Conservation (phyloP, 352 stramenopile genomes). For the Blastocystis sp. region DNA sequence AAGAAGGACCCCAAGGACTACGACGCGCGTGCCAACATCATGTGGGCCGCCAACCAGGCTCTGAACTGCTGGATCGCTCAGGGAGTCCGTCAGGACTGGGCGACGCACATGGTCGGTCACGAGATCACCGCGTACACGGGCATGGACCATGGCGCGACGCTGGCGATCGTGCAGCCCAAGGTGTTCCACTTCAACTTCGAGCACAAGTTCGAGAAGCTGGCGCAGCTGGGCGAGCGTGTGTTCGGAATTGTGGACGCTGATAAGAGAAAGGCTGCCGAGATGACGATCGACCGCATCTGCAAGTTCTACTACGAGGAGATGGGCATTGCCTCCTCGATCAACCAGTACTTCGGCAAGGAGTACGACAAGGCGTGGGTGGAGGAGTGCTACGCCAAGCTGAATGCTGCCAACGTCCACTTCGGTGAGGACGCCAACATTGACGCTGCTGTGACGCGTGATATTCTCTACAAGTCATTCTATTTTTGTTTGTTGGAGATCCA, state of each 20-base stretch:
- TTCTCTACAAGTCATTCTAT: conserved; percentile 36
- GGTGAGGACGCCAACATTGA: conserved; percentile 52
- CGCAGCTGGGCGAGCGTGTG: conserved; percentile 52
- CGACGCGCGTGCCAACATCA: conserved; percentile 52
- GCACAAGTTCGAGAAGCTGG: conserved; percentile 45
- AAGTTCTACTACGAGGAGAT: conserved; percentile 57
- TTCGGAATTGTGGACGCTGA: conserved; percentile 52
- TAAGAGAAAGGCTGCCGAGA: conserved; percentile 4
- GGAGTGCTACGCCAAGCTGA: conserved; percentile 27
- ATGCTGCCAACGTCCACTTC: conserved; percentile 2
- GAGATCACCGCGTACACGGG: conserved; percentile 52
- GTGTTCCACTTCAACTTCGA: conserved; percentile 55
- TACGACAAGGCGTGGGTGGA: conserved; percentile 52
- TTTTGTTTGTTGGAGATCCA: conserved; percentile 50
- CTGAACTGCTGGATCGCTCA: conserved; percentile 54
- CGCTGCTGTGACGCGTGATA: conserved; percentile 23
- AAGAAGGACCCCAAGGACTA: conserved; percentile 53
- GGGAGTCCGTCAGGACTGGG: conserved; percentile 53
- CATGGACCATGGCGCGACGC: conserved; percentile 45
- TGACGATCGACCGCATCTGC: conserved; percentile 28
- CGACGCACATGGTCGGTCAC: conserved; percentile 55
- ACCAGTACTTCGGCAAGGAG: conserved; percentile 26
- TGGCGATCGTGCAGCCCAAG: conserved; percentile 41
- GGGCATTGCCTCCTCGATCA: conserved; percentile 35
- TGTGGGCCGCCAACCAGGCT: conserved; percentile 56